Evolutionary conservation across 192 early-diverging fungal species (phyloP).

Genomic region (Funneliformis geosporum): DNA sequence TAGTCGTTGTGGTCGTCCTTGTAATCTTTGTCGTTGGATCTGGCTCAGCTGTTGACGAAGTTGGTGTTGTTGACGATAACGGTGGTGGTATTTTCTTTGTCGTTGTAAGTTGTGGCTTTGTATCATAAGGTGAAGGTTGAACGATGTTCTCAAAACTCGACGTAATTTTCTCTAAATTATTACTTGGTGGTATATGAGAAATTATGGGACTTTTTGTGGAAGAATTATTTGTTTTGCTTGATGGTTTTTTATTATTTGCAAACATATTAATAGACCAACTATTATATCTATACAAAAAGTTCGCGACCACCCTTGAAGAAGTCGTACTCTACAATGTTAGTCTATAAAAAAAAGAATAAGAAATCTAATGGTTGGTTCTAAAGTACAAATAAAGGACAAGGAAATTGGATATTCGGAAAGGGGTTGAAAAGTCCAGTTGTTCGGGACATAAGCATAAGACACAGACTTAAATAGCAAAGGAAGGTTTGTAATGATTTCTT

Average conservation of each 20-base stretch:
- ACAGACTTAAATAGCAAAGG: background rate
- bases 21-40: constrained; percentile 21
- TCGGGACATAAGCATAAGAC: background rate
- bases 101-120: background rate
- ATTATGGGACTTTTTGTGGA: background rate
- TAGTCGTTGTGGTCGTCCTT: constrained; percentile 25
- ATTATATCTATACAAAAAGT: background rate
- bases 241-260: background rate
- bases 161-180: background rate
- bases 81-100: background rate
- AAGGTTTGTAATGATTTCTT: background rate
- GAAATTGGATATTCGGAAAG: background rate
- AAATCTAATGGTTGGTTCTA: background rate
- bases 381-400: background rate
- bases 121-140: background rate
- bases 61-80: background rate
- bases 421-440: background rate
- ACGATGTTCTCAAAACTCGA: background rate
- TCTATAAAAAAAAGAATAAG: background rate
- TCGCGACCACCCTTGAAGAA: background rate
- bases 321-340: background rate
- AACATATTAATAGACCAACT: background rate
- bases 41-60: background rate
- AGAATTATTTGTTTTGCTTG: background rate
- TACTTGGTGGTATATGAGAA: background rate